These are phyloP conservation scores for Pyrus hybrid DNA, from an alignment of 331 rosid species.

Conservation along the genomic window DNA sequence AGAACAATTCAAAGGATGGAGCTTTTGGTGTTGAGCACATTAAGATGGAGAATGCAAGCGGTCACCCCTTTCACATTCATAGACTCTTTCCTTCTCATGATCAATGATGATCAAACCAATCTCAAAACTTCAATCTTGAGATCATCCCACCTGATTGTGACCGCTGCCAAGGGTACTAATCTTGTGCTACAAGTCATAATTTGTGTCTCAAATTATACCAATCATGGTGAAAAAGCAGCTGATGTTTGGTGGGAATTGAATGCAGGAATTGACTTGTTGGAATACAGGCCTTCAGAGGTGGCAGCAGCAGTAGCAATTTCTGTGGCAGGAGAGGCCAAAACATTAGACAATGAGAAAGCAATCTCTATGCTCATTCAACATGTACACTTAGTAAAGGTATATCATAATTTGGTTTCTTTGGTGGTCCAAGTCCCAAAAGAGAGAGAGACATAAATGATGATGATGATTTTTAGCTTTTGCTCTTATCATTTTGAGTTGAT, in stretches of 20 bases:
- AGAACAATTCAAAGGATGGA: conserved; percentile 89
- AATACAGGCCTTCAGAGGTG: conserved; percentile 83
- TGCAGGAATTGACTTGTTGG: conserved; percentile 95
- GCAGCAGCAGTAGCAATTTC: conserved; percentile 86
- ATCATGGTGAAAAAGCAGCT: conserved; percentile 14
- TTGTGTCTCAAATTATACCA: conserved; percentile 1
- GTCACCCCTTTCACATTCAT: conserved; percentile 81
- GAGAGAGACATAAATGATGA: conserved; percentile 11
- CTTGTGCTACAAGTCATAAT: neutral
- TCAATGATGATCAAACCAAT: conserved; percentile 42
- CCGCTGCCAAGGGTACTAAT: conserved; percentile 41
- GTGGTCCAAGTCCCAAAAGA: conserved; percentile 29
- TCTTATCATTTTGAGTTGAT: conserved; percentile 19
- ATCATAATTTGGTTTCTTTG: neutral
- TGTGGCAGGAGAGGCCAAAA: conserved; percentile 49
- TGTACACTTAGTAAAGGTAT: conserved; percentile 48
- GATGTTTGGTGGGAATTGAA: conserved; percentile 28
- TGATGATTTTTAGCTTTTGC: conserved; percentile 5
- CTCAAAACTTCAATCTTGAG: conserved; percentile 25
- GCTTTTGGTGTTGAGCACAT: conserved; percentile 76
- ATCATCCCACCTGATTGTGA: conserved; percentile 55
- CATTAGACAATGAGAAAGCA: conserved; percentile 47
- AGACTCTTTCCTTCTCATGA: conserved; percentile 63
- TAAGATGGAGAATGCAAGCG: conserved; percentile 93
- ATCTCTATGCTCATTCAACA: conserved; percentile 52